These are phyloP conservation scores for Hyphopichia buzzinii DNA, from an alignment of 1,139 yeast genomes.

Conservation along the genomic window DNA sequence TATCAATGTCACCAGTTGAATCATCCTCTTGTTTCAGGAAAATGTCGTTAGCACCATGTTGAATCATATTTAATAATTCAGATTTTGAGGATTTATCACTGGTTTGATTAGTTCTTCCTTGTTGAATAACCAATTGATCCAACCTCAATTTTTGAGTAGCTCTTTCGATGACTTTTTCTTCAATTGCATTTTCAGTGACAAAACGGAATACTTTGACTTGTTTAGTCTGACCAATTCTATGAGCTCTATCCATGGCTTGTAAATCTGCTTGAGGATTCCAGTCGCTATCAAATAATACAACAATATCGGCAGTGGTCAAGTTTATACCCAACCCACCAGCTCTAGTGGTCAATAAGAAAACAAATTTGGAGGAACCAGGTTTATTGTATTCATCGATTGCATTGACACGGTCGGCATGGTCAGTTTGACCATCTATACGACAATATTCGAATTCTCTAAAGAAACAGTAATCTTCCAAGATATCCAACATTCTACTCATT, in stretches of 20 bases:
- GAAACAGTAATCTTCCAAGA: conserved; percentile 72
- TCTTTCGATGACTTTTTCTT: conserved; percentile 75
- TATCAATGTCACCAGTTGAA: conserved; percentile 54
- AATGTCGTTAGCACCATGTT: conserved; percentile 71
- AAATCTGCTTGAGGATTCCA: conserved; percentile 90
- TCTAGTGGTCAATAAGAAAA: conserved; percentile 72
- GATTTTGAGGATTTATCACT: conserved; percentile 56
- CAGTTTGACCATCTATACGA: conserved; percentile 80
- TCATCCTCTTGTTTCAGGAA: conserved; percentile 26
- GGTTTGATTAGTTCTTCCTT: conserved; percentile 48
- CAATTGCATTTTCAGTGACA: conserved; percentile 77
- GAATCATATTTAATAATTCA: conserved; percentile 76
- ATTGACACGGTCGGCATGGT: conserved; percentile 69
- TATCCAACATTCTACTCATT: conserved; percentile 79
- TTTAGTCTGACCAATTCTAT: conserved; percentile 81
- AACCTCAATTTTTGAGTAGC: conserved; percentile 76
- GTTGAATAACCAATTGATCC: conserved; percentile 81
- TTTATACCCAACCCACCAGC: conserved; percentile 90
- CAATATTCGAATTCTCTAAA: conserved; percentile 69
- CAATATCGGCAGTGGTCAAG: conserved; percentile 73
- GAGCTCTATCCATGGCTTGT: conserved; percentile 89
- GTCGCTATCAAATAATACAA: conserved; percentile 71
- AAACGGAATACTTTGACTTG: conserved; percentile 77
- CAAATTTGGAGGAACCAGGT: conserved; percentile 66
- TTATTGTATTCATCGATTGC: conserved; percentile 77